phyloP scores from a whole-genome alignment of 805 yeast species.

The Yarrowia sp. region DNA sequence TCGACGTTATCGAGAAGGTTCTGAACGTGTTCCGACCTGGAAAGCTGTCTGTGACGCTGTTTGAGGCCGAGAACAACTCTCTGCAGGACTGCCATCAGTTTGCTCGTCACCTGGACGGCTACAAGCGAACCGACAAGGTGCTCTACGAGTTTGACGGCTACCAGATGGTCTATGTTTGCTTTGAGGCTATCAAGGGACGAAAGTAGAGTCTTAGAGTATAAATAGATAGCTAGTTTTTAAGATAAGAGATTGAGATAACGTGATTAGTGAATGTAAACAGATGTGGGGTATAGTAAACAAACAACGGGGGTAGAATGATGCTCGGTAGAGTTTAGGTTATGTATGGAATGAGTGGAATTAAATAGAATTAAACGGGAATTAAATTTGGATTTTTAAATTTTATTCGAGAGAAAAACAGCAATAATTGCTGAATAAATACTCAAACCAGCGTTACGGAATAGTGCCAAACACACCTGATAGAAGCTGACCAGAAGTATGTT shows the following conservation, averaged over 20 bases:
- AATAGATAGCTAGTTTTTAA: not conserved
- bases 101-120: slow-evolving; percentile 45
- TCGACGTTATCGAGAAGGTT: slow-evolving; percentile 58
- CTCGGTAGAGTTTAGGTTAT: too few species aligned
- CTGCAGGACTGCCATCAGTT: slow-evolving; percentile 26
- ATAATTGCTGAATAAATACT: too few species aligned
- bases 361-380: too few species aligned
- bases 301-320: too few species aligned
- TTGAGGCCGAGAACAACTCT: slow-evolving; percentile 40
- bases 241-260: not conserved
- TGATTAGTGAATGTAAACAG: not conserved
- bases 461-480: too few species aligned
- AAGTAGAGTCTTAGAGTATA: not conserved
- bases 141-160: slow-evolving; percentile 74
- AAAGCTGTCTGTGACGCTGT: slow-evolving; percentile 63
- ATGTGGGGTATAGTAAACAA: too few species aligned
- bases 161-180: slow-evolving; percentile 68
- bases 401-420: too few species aligned
- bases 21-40: slow-evolving; percentile 69
- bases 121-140: slow-evolving; percentile 63
- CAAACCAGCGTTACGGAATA: too few species aligned
- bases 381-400: too few species aligned
- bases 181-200: slow-evolving; percentile 42
- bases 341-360: too few species aligned
- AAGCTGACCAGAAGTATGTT: too few species aligned